These are phyloP conservation scores for Leccinum fallax DNA, from an alignment of 1,284 basidiomycete species.

Conservation along the genomic window DNA sequence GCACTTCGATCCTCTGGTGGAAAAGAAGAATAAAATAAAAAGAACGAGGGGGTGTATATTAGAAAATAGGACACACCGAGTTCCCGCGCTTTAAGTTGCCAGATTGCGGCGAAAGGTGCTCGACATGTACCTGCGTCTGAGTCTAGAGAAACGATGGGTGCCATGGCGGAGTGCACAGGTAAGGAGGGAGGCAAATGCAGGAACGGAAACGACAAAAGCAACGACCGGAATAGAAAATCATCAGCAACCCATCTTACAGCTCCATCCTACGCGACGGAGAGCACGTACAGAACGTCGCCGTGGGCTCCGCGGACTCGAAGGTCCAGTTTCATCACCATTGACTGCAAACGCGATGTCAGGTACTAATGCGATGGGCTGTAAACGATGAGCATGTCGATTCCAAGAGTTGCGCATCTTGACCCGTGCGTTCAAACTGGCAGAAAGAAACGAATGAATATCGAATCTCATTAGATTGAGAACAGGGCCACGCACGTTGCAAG, in stretches of 20 bases:
- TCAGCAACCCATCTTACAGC: neutral
- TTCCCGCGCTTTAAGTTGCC: neutral
- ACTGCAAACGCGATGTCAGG: neutral
- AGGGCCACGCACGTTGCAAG: conserved; percentile 27
- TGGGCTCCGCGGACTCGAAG: neutral
- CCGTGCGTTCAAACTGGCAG: conserved; percentile 26
- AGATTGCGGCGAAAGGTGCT: conserved; percentile 1
- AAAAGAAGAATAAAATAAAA: neutral
- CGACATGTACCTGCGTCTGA: neutral
- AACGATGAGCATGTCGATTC: neutral
- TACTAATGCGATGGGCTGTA: conserved; percentile 7
- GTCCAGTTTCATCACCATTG: neutral
- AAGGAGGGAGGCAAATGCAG: neutral
- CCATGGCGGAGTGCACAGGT: neutral
- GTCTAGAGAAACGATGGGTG: neutral
- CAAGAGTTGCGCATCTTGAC: conserved; percentile 2
- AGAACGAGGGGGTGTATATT: neutral
- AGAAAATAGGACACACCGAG: conserved; percentile 13
- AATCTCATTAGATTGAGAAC: neutral
- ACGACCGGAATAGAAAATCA: neutral
- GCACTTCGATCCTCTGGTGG: neutral
- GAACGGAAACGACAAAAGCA: neutral
- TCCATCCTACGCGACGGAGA: no score
- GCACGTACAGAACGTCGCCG: conserved; percentile 9
- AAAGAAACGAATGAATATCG: neutral